Evolutionary conservation across 177 flowering plant species (phyloP).

Genomic region (Telopea speciosissima): DNA sequence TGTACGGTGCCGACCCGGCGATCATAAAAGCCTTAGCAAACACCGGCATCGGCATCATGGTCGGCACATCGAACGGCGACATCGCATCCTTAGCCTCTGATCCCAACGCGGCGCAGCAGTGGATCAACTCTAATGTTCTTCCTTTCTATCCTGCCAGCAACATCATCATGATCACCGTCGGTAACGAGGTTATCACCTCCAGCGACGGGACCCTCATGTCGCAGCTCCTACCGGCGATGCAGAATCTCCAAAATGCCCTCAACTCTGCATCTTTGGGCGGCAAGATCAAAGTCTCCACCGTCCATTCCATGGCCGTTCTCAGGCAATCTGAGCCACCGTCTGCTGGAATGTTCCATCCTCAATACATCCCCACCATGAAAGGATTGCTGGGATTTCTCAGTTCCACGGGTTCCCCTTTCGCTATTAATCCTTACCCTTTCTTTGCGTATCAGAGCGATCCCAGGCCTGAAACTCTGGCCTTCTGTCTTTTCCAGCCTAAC

Average conservation of each 20-base stretch:
- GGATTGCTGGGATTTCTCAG: conserved; percentile 48
- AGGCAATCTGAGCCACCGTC: conserved; percentile 74
- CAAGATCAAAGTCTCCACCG: conserved; percentile 73
- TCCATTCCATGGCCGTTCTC: conserved; percentile 75
- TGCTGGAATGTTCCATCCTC: conserved; percentile 55
- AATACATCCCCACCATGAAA: conserved; percentile 41
- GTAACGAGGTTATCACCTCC: conserved; percentile 71
- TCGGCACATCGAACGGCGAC: conserved; percentile 77
- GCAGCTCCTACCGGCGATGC: conserved; percentile 76
- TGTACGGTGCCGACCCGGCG: conserved; percentile 77
- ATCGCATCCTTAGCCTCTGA: conserved; percentile 66
- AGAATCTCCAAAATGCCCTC: conserved; percentile 67
- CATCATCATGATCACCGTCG: conserved; percentile 63
- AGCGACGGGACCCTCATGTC: conserved; percentile 38
- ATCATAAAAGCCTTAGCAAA: conserved; percentile 71
- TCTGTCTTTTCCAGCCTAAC: conserved; percentile 75
- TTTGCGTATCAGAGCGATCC: conserved; percentile 76
- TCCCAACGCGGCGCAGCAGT: conserved; percentile 56
- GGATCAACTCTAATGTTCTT: conserved; percentile 64
- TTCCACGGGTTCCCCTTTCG: conserved; percentile 67
- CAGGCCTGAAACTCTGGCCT: conserved; percentile 70
- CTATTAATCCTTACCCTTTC: conserved; percentile 81
- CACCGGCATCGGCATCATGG: conserved; percentile 63
- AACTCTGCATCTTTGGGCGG: conserved; percentile 43
- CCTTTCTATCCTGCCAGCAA: conserved; percentile 75